A percentile compares a stretch with the other conserved stretches of the same genome.
These are phyloP conservation scores for Orobanche coerulescens DNA, from an alignment of 257 asterid genomes.

Conservation along the genomic window DNA sequence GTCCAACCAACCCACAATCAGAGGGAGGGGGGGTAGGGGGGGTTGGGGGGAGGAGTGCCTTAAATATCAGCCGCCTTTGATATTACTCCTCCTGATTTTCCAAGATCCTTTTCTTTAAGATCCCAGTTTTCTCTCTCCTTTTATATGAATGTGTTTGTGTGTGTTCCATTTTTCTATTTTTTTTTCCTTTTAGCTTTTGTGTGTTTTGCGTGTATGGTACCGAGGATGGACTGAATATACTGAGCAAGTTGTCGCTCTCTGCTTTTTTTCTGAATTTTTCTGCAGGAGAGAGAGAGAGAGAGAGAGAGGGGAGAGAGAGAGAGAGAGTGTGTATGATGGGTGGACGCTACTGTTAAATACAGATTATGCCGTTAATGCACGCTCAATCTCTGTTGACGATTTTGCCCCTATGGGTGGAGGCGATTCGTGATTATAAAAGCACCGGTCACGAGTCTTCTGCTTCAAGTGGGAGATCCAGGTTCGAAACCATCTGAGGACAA, in stretches of 20 bases:
- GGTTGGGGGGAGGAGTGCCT: constrained; percentile 18
- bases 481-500: too few relatives aligned
- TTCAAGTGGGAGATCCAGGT: too few relatives aligned
- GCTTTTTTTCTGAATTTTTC: constrained; percentile 30
- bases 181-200: constrained; percentile 7
- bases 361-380: constrained; percentile 51
- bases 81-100: constrained; percentile 45
- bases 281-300: constrained; percentile 45
- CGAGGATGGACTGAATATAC: constrained; percentile 34
- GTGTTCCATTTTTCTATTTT: too few relatives aligned
- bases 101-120: constrained; percentile 36
- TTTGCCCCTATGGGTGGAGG: too few relatives aligned
- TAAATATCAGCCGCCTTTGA: constrained; percentile 72
- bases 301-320: too few relatives aligned
- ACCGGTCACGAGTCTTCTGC: too few relatives aligned
- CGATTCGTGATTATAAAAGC: too few relatives aligned
- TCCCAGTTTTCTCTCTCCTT: constrained; percentile 13
- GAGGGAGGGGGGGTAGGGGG: constrained; percentile 10
- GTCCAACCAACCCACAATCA: constrained; percentile 31
- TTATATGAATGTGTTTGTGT: constrained; percentile 5
- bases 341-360: constrained; percentile 27
- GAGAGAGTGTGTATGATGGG: constrained; percentile 24
- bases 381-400: constrained; percentile 38
- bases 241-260: constrained; percentile 55
- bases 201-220: constrained; percentile 19